phyloP scores from a whole-genome alignment of 1,284 basidiomycete genomes.

The Ceratobasidium sp. region DNA sequence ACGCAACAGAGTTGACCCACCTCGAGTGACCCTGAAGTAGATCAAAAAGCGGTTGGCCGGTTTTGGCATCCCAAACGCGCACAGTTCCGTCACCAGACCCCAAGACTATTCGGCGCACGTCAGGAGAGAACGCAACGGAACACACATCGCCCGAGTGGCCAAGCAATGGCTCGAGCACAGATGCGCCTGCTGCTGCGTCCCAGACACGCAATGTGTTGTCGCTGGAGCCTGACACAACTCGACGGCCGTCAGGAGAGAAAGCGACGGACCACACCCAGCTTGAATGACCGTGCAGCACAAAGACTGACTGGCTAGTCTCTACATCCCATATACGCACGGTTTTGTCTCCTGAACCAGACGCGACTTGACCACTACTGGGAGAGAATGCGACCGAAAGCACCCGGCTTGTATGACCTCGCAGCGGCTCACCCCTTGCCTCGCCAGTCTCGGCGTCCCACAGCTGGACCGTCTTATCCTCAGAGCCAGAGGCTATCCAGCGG shows the following conservation, averaged over 20 bases:
- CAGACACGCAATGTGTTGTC: conserved; percentile 38
- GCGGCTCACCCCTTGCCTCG: not conserved
- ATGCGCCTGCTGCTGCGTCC: conserved; percentile 11
- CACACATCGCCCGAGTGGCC: rapidly evolving
- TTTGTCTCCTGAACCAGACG: conserved; percentile 11
- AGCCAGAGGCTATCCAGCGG: conserved; percentile 37
- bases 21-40: conserved; percentile 18
- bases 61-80: not conserved
- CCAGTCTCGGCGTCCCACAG: conserved; percentile 41
- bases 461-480: conserved; percentile 37
- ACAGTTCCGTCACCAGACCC: not conserved
- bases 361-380: conserved; percentile 17
- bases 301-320: not conserved
- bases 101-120: conserved; percentile 1
- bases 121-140: conserved; percentile 20
- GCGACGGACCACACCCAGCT: conserved; percentile 8
- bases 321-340: conserved; percentile 38
- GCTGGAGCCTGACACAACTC: conserved; percentile 29
- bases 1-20: conserved; percentile 56
- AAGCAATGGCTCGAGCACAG: not conserved
- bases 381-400: conserved; percentile 25
- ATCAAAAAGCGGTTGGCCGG: not conserved
- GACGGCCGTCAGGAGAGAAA: conserved; percentile 39
- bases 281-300: conserved; percentile 23
- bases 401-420: conserved; percentile 10